Conservation (phyloP, 2,329 filamentous ascomycete genomes). For the Trichoderma oligosporum region DNA sequence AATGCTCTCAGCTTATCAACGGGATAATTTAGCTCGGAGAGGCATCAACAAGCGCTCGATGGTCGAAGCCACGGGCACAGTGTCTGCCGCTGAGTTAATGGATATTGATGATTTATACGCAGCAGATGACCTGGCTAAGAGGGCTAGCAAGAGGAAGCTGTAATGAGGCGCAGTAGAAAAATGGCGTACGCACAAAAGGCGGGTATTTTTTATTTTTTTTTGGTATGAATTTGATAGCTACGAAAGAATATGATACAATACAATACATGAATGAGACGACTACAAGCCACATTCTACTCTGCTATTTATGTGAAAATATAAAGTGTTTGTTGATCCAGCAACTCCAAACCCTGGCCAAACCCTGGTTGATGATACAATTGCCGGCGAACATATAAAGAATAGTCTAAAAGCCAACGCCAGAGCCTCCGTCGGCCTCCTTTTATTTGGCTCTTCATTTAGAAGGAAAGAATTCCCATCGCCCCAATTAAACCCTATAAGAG, state of each 20-base stretch:
- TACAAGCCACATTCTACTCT: conserved; percentile 20
- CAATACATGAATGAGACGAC: conserved; percentile 27
- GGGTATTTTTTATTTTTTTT: background rate
- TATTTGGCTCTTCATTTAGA: background rate
- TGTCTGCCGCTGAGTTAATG: conserved; percentile 49
- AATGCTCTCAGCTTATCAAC: conserved; percentile 19
- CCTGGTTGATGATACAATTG: conserved; percentile 24
- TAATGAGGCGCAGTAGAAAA: conserved; percentile 28
- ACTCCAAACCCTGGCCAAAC: conserved; percentile 24
- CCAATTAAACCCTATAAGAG: conserved; percentile 23
- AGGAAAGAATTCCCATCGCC: conserved; percentile 1
- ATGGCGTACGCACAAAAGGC: conserved; percentile 17
- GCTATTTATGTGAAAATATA: conserved; percentile 20
- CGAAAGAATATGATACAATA: conserved; percentile 27
- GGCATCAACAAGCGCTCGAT: conserved; percentile 35
- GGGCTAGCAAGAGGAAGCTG: conserved; percentile 53
- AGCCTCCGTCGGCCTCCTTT: background rate
- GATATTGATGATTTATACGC: conserved; percentile 53
- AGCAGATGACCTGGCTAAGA: conserved; percentile 47
- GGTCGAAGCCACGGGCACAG: conserved; percentile 40
- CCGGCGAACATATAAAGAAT: conserved; percentile 27
- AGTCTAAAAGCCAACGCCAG: conserved; percentile 27
- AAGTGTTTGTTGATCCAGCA: conserved; percentile 23
- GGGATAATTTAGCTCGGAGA: conserved; percentile 29
- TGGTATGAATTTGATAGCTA: conserved; percentile 23